These are phyloP conservation scores for Arthonia radiata DNA, from an alignment of 495 filamentous ascomycete genomes.

Conservation along the genomic window DNA sequence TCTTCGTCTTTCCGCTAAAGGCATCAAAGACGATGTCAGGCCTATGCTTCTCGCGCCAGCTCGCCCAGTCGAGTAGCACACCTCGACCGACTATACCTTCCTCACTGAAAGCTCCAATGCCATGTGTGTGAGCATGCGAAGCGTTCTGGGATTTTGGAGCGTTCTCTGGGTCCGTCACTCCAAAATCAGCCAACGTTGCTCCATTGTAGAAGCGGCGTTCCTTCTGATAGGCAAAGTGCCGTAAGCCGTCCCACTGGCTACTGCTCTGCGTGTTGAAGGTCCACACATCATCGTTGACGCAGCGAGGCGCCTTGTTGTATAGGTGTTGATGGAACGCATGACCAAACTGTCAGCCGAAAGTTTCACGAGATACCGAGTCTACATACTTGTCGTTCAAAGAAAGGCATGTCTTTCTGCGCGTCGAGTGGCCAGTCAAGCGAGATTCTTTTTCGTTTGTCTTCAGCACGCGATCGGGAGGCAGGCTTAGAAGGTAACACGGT, in stretches of 20 bases:
- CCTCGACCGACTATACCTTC: conserved; percentile 19
- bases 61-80: conserved; percentile 20
- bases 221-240: conserved; percentile 3
- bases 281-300: conserved; percentile 19
- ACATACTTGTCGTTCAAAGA: conserved; percentile 14
- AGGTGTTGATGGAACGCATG: conserved; percentile 17
- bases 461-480: not conserved
- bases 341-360: conserved; percentile 4
- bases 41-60: conserved; percentile 18
- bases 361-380: too few relatives aligned
- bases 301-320: conserved; percentile 11
- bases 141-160: not conserved
- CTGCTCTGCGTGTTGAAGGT: conserved; percentile 15
- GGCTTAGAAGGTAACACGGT: not conserved
- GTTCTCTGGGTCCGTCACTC: conserved; percentile 5
- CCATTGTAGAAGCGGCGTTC: conserved; percentile 7
- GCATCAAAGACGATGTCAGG: conserved; percentile 17
- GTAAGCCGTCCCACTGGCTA: conserved; percentile 2
- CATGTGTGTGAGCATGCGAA: too few relatives aligned
- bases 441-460: too few relatives aligned
- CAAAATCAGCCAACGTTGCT: conserved; percentile 5
- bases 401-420: conserved; percentile 13
- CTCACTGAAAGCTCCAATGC: too few relatives aligned
- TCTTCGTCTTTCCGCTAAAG: conserved; percentile 15
- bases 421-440: conserved; percentile 22